phyloP scores from a whole-genome alignment of 1,284 basidiomycete genomes.

The Ustilago curta region DNA sequence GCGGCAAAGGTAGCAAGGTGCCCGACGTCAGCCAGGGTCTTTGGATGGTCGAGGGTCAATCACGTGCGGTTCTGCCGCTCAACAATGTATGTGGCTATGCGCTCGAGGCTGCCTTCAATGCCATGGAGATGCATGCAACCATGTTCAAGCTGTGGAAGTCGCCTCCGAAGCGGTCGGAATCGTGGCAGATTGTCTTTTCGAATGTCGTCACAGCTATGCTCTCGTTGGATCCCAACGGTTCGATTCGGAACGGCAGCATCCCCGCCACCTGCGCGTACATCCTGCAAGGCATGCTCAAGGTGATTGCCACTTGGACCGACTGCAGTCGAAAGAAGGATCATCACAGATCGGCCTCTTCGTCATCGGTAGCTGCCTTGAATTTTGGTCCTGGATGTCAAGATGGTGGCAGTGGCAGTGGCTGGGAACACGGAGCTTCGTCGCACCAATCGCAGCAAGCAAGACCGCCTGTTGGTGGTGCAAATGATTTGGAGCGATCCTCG shows the following conservation, averaged over 20 bases:
- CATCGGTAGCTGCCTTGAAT: neutral
- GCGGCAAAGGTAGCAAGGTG: neutral
- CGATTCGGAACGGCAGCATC: constrained; percentile 41
- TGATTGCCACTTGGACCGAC: constrained; percentile 39
- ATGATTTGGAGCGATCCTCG: constrained; percentile 11
- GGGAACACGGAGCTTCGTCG: neutral
- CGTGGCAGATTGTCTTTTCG: constrained; percentile 38
- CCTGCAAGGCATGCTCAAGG: constrained; percentile 42
- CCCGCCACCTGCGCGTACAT: constrained; percentile 45
- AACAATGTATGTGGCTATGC: constrained; percentile 37
- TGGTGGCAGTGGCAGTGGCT: neutral
- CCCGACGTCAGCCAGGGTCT: neutral
- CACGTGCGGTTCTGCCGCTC: constrained; percentile 30
- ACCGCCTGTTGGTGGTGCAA: neutral
- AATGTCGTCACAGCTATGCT: constrained; percentile 24
- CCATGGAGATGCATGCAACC: constrained; percentile 47
- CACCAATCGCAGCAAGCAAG: neutral
- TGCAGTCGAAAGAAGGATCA: constrained; percentile 35
- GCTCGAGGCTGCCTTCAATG: constrained; percentile 45
- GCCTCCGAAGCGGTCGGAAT: constrained; percentile 39
- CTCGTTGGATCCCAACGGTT: constrained; percentile 32
- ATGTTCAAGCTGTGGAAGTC: constrained; percentile 47
- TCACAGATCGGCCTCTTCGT: constrained; percentile 12
- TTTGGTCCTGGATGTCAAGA: neutral
- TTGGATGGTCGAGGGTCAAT: constrained; percentile 34